Evolutionary conservation across 768 basidiomycete species (phyloP), one percentile per base, ranked within the genome.

Genomic region (Lepiota venenata): DNA sequence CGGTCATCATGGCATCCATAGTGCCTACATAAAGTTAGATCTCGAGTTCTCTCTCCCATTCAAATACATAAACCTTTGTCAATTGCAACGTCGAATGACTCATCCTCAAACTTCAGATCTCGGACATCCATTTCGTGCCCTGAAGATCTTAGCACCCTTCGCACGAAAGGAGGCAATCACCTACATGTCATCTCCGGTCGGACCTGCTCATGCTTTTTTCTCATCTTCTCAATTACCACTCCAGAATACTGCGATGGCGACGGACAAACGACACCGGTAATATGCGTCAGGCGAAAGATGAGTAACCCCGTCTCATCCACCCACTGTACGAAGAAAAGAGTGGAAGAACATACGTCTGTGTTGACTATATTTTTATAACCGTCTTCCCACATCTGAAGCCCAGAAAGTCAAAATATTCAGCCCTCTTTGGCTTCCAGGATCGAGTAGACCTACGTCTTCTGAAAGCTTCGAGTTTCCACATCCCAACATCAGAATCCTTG

Each of bases 1-100:
- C 74, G 0, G 91, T 84, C 84, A 93, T 84, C 87, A 93, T 88
- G 2, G 90, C 88, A 65, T 93, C 91, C 89, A 93, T 91, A 1
- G 91, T 92, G 14, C 88, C 74, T 75, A 27, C 37, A 4, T 2
- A 16, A 35, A 22, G 3, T 43, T 18, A 18, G 42, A 40, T 12
- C 40, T 14, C 22, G 43, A 1, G 8, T 32, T 32, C 9, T 32
- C 3, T 32, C 10, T 32, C 32, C 8, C 10, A 7, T 36, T 18
- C 25, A 22, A 15, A 9, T 15, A 5, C 8, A 11, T 50, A 20
- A 14, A 71, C 75, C 90, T 80, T 94, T 94, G 69, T 94, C 92
- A 47, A 94, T 85, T 0, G 82, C 90, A 45, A 94, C 74, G 62
- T 94, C 90, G 58, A 94, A 90, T 0, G 77, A 74, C 3, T 70